These are phyloP conservation scores for Saccharum officinarum DNA, from an alignment of 176 grass and related monocot species.

Conservation along the genomic window DNA sequence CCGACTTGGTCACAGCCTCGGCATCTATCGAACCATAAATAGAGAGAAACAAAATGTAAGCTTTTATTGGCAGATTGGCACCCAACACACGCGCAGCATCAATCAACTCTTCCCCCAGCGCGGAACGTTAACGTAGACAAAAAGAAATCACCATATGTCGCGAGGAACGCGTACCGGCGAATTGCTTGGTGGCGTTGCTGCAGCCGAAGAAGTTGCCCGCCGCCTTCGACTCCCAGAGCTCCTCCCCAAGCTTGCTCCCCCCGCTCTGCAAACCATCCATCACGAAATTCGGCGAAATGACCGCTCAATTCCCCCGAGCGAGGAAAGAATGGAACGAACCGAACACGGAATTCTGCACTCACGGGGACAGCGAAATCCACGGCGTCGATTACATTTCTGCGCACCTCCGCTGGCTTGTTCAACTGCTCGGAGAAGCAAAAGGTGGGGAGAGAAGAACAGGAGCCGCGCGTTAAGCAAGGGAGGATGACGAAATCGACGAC, in stretches of 20 bases:
- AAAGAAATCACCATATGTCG: neutral
- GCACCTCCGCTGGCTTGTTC: conserved; percentile 64
- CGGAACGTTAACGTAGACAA: conserved; percentile 13
- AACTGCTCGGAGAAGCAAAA: conserved; percentile 50
- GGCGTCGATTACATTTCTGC: conserved; percentile 50
- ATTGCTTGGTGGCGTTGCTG: conserved; percentile 66
- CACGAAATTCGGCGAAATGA: conserved; percentile 25
- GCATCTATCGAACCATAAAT: conserved; percentile 43
- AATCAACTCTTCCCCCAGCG: neutral
- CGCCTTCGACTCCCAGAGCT: conserved; percentile 72
- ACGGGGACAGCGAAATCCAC: conserved; percentile 66
- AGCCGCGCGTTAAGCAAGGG: conserved; percentile 24
- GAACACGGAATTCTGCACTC: conserved; percentile 22
- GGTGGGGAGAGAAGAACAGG: neutral
- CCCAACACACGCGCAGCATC: conserved; percentile 7
- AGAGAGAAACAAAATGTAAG: neutral
- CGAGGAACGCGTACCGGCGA: conserved; percentile 44
- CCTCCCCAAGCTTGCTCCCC: conserved; percentile 43
- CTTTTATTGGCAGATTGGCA: conserved; percentile 18
- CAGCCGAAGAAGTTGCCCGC: conserved; percentile 70
- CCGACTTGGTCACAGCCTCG: conserved; percentile 48
- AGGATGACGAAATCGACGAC: conserved; percentile 21
- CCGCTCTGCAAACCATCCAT: conserved; percentile 51
- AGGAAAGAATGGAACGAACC: neutral
- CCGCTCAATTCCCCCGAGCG: conserved; percentile 4